Evolutionary conservation across 2,329 filamentous ascomycete genomes (phyloP).

Genomic region (Pseudocercospora cruenta): DNA sequence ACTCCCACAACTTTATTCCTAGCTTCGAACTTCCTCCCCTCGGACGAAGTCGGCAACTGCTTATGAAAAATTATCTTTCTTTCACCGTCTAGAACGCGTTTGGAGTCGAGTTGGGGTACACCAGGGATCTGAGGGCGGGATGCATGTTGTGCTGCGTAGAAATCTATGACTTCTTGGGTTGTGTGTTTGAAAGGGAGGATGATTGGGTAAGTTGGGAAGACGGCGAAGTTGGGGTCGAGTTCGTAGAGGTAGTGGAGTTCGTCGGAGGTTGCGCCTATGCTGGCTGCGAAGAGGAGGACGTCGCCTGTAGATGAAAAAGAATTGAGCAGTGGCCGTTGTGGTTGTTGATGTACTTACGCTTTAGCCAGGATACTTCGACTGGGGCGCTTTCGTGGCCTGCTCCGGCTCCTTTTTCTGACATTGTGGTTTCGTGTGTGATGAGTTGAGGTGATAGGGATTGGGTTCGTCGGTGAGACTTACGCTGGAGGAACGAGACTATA

Average conservation of each 20-base stretch:
- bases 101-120: slow-evolving; percentile 75
- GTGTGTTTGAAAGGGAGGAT: slow-evolving; percentile 82
- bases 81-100: slow-evolving; percentile 80
- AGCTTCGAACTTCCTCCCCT: slow-evolving; percentile 73
- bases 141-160: slow-evolving; percentile 67
- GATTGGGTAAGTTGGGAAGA: slow-evolving; percentile 87
- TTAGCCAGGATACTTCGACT: slow-evolving; percentile 75
- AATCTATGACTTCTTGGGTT: slow-evolving; percentile 69
- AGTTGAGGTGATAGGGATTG: neutral
- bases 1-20: slow-evolving; percentile 79
- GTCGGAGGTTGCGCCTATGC: slow-evolving; percentile 80
- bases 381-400: slow-evolving; percentile 79
- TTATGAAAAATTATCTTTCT: slow-evolving; percentile 72
- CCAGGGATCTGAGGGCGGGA: slow-evolving; percentile 64
- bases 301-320: slow-evolving; percentile 60
- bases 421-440: slow-evolving; percentile 11
- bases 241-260: slow-evolving; percentile 95
- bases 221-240: slow-evolving; percentile 80
- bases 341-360: slow-evolving; percentile 13
- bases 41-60: slow-evolving; percentile 71
- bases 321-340: no score
- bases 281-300: slow-evolving; percentile 84
- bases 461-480: neutral
- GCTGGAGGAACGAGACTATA: neutral
- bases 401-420: slow-evolving; percentile 48